phyloP scores from a whole-genome alignment of 371 early-diverging fungal genomes.

The Phascolomyces articulosus region DNA sequence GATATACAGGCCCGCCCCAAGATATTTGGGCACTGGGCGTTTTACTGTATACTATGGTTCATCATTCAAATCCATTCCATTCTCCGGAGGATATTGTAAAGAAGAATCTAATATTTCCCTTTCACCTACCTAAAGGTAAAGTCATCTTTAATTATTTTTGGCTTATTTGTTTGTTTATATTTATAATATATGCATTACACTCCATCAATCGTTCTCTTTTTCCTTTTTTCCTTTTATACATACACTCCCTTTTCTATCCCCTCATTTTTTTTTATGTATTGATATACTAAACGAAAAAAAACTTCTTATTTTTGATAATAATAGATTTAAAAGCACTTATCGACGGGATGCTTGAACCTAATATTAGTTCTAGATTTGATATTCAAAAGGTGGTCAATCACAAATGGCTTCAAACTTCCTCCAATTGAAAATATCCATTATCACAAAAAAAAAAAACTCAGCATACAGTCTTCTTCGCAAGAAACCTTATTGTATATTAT shows the following conservation, averaged over 20 bases:
- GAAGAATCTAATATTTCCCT: slow-evolving; percentile 52
- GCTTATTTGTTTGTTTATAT: slow-evolving; percentile 20
- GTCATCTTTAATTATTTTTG: slow-evolving; percentile 30
- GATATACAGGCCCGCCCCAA: slow-evolving; percentile 70
- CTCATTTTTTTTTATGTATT: too few relatives aligned
- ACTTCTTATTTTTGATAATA: too few relatives aligned
- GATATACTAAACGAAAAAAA: too few relatives aligned
- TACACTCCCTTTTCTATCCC: too few relatives aligned
- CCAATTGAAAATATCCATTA: too few relatives aligned
- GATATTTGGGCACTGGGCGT: slow-evolving; percentile 85
- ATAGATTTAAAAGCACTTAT: slow-evolving; percentile 25
- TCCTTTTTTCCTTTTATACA: too few relatives aligned
- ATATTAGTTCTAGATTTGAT: slow-evolving; percentile 34
- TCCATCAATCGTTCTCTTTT: too few relatives aligned
- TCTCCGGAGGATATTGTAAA: slow-evolving; percentile 59
- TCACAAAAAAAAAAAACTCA: too few relatives aligned
- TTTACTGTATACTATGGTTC: slow-evolving; percentile 75
- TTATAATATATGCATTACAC: slow-evolving; percentile 20
- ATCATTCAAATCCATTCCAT: slow-evolving; percentile 71
- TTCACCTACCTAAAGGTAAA: slow-evolving; percentile 31
- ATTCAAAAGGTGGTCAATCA: slow-evolving; percentile 43
- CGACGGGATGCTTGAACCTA: slow-evolving; percentile 5
- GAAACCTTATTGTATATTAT: too few relatives aligned
- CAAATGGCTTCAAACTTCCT: too few relatives aligned
- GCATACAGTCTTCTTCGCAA: too few relatives aligned